These are phyloP conservation scores for Penicillium mononematosum DNA, from an alignment of 495 filamentous ascomycete genomes.

Conservation along the genomic window DNA sequence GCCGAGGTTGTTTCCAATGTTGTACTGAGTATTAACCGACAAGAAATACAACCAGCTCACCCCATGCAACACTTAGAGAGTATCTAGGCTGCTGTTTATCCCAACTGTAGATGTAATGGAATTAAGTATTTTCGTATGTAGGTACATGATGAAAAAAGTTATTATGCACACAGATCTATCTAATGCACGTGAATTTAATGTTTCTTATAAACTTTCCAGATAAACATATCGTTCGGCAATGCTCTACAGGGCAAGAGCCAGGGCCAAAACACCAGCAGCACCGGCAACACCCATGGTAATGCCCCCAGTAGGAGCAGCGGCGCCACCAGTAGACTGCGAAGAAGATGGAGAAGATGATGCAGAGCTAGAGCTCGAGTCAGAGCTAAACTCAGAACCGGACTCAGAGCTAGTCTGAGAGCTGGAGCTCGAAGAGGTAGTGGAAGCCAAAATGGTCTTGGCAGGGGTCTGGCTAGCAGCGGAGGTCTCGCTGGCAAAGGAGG, in stretches of 20 bases:
- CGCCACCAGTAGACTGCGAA: slow-evolving; percentile 22
- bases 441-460: neutral
- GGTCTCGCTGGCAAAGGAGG: neutral
- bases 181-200: neutral
- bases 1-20: too few relatives aligned
- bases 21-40: neutral
- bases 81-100: neutral
- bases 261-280: slow-evolving; percentile 13
- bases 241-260: slow-evolving; percentile 15
- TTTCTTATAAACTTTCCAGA: neutral
- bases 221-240: neutral
- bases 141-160: neutral
- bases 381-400: neutral
- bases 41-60: neutral
- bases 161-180: neutral
- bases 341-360: slow-evolving; percentile 3
- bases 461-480: neutral
- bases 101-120: neutral
- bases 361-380: slow-evolving; percentile 6
- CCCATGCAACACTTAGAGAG: neutral
- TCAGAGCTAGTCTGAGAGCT: neutral
- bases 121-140: neutral
- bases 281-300: slow-evolving; percentile 20
- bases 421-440: neutral
- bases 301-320: slow-evolving; percentile 21